A percentile compares a stretch with the other conserved stretches of the same genome.
Conservation (phyloP, 169 alveolate genomes). For the Perkinsus chesapeaki region DNA sequence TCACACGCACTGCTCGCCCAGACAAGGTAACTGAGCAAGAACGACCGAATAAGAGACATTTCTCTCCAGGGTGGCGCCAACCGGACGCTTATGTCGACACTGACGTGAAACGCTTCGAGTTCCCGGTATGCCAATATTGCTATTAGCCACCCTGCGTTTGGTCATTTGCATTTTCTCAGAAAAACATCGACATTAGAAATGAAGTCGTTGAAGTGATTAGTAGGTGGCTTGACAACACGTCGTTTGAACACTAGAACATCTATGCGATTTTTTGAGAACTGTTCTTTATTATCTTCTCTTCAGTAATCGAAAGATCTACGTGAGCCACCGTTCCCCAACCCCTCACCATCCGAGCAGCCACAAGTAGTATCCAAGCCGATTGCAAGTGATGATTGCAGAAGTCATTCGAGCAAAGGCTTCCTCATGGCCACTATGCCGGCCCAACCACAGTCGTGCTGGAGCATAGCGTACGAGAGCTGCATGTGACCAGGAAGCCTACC, state of each 20-base stretch:
- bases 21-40: background rate
- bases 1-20: background rate
- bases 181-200: too few relatives aligned
- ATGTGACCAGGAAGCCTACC: background rate
- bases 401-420: background rate
- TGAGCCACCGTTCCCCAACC: background rate
- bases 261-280: too few relatives aligned
- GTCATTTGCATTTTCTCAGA: too few relatives aligned
- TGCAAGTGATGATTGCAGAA: background rate
- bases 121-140: too few relatives aligned
- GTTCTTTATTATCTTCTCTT: too few relatives aligned
- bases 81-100: too few relatives aligned
- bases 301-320: background rate
- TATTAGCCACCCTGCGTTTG: too few relatives aligned
- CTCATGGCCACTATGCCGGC: background rate
- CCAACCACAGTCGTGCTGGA: background rate
- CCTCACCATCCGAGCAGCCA: background rate
- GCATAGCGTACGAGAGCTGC: background rate
- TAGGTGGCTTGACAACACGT: too few relatives aligned
- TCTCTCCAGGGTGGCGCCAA: too few relatives aligned
- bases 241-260: too few relatives aligned
- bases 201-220: too few relatives aligned
- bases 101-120: too few relatives aligned
- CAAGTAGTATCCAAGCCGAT: background rate
- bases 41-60: background rate